A percentile compares a stretch with the other conserved stretches of the same genome.
These are phyloP conservation scores for Dovyalis caffra DNA, from an alignment of 345 rosid species.

Conservation along the genomic window DNA sequence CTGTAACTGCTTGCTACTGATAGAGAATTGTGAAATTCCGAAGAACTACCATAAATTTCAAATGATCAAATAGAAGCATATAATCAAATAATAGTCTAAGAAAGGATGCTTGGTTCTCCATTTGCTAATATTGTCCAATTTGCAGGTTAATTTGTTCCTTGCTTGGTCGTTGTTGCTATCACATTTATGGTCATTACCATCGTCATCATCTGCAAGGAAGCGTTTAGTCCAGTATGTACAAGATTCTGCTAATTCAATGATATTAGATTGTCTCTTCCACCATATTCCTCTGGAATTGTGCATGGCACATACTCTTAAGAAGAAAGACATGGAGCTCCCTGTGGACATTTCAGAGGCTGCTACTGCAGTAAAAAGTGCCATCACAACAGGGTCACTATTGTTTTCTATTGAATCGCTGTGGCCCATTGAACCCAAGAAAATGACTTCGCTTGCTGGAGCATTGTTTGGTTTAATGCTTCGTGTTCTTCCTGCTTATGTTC, in stretches of 20 bases:
- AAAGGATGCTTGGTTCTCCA: background rate
- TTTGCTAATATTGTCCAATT: background rate
- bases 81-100: background rate
- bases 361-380: conserved; percentile 64
- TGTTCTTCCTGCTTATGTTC: conserved; percentile 90
- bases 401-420: conserved; percentile 75
- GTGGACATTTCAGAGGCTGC: conserved; percentile 58
- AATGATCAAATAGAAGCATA: background rate
- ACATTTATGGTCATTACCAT: conserved; percentile 65
- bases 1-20: background rate
- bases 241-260: conserved; percentile 55
- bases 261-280: conserved; percentile 87
- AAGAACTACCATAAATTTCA: background rate
- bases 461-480: conserved; percentile 81
- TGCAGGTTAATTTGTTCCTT: conserved; percentile 75
- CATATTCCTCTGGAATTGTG: conserved; percentile 71
- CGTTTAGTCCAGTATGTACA: conserved; percentile 76
- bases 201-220: conserved; percentile 61
- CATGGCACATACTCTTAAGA: conserved; percentile 55
- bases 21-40: background rate
- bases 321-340: conserved; percentile 68
- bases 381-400: conserved; percentile 58
- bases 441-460: conserved; percentile 86
- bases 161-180: conserved; percentile 89
- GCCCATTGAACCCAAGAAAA: conserved; percentile 60